These are phyloP conservation scores for Phaffomyces opuntiae DNA, from an alignment of 805 yeast species.

Conservation along the genomic window DNA sequence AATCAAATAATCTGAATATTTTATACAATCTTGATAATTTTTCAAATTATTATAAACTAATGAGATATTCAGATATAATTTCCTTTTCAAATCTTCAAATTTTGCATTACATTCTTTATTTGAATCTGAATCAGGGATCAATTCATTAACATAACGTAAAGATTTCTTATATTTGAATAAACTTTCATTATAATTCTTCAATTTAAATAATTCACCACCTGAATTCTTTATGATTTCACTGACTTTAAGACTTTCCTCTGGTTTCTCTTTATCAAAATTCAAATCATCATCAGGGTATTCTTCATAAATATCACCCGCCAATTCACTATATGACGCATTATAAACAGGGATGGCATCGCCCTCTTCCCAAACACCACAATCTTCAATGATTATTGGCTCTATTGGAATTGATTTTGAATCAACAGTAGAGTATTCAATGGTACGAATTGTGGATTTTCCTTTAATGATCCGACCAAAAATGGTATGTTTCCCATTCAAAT, in stretches of 20 bases:
- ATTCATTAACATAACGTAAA: conserved; percentile 62
- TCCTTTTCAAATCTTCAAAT: conserved; percentile 40
- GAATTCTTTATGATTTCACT: conserved; percentile 55
- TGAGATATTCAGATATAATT: conserved; percentile 45
- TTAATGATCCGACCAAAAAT: conserved; percentile 65
- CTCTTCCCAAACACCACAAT: conserved; percentile 59
- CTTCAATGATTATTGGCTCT: conserved; percentile 38
- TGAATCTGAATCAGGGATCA: conserved; percentile 58
- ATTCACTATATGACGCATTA: conserved; percentile 52
- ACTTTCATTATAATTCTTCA: conserved; percentile 44
- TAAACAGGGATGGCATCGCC: conserved; percentile 47
- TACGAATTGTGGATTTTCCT: conserved; percentile 66
- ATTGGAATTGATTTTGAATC: conserved; percentile 38
- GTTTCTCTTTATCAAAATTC: conserved; percentile 50
- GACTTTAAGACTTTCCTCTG: conserved; percentile 43
- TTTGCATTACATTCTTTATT: conserved; percentile 45
- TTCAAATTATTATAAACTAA: conserved; percentile 44
- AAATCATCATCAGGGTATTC: conserved; percentile 74
- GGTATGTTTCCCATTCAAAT: conserved; percentile 67
- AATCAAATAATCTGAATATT: conserved; percentile 48
- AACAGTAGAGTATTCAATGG: conserved; percentile 46
- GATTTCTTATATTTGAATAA: conserved; percentile 59
- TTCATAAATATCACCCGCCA: conserved; percentile 69
- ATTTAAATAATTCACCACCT: conserved; percentile 54
- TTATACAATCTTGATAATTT: conserved; percentile 41